Base-by-base conservation (phyloP, 805 yeast species). In the Candida dendrica region DNA sequence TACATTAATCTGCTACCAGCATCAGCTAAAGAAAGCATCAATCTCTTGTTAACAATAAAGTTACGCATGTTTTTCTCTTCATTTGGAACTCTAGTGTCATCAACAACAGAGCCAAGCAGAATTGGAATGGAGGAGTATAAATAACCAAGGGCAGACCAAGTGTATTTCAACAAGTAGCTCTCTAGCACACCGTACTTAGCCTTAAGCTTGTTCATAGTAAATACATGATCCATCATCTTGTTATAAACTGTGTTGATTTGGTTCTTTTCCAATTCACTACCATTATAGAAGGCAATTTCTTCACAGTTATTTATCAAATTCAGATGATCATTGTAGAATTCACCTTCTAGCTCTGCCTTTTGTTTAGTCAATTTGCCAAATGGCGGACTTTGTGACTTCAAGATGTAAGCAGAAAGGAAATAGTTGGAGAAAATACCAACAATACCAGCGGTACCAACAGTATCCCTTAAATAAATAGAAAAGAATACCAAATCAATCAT, bases 111-210 rank as follows among this genome's bases (percentile, higher is more conserved):
- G 16, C 81, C 81, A 43, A 87, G 60, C 40, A 89, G 77, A 15
- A 90, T 90, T 2, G 98, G 98, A 47, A 90, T 73, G 1, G 95
- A 84, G 0, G 96, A 86, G 65, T 87, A 89, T 18, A 89, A 63
- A 59, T 88, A 89, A n/a, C 97, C 96, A 64, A 90, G 74, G 0
- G 95, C 96, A 3, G 96, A 88, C 97, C 97, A 90, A 11, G 91
- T 79, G 57, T 86, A 88, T 64, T 89, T 90, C 60, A 90, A 73
- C 38, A 89, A 77, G 55, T 88, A 87, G 57, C 88, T 95, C 65
- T 90, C 96, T 45, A 84, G 61, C 47, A 86, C 69, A 40, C 80
- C 81, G 60, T 88, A 90, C 10, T 72, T 64, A 42, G 85, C 80
- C 45, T 84, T 75, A 34, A 74, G 68, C 46, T 75, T 69, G 50